Conservation (phyloP, 768 basidiomycete species). For the Amanita phalloides region DNA sequence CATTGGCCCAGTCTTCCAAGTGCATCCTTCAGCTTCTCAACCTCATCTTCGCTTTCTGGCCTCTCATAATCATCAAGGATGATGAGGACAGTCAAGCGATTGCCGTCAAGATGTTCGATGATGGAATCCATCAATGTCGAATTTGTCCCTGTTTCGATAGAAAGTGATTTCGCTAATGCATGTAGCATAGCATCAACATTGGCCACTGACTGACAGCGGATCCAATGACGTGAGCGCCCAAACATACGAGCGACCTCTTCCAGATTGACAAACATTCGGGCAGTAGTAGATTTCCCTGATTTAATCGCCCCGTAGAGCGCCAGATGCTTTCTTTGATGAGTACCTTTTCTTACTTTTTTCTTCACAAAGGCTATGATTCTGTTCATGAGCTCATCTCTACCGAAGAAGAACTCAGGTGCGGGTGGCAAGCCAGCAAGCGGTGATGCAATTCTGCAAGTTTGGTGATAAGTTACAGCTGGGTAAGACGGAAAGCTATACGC, state of each 20-base stretch:
- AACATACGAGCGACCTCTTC: not conserved
- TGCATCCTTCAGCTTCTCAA: not conserved
- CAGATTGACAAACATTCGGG: not conserved
- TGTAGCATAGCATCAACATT: not conserved
- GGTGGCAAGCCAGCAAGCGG: not conserved
- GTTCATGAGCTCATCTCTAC: not conserved
- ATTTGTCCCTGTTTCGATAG: not conserved
- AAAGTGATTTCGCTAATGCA: not conserved
- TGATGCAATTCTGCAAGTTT: not conserved
- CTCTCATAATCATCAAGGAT: not conserved
- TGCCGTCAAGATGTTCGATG: not conserved
- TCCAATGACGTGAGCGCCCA: not conserved
- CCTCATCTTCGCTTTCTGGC: not conserved
- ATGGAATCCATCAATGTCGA: not conserved
- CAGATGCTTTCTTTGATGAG: not conserved
- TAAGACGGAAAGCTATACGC: not conserved
- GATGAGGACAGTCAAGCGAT: not conserved
- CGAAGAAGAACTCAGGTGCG: not conserved
- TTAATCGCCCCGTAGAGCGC: not conserved
- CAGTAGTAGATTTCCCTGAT: not conserved
- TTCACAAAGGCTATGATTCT: not conserved
- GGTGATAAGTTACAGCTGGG: not conserved
- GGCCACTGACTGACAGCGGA: not conserved
- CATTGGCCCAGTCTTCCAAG: not conserved
- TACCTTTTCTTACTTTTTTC: not conserved